Evolutionary conservation across 2,329 filamentous ascomycete species (phyloP).

Genomic region (Hawksworthiomyces lignivorus): DNA sequence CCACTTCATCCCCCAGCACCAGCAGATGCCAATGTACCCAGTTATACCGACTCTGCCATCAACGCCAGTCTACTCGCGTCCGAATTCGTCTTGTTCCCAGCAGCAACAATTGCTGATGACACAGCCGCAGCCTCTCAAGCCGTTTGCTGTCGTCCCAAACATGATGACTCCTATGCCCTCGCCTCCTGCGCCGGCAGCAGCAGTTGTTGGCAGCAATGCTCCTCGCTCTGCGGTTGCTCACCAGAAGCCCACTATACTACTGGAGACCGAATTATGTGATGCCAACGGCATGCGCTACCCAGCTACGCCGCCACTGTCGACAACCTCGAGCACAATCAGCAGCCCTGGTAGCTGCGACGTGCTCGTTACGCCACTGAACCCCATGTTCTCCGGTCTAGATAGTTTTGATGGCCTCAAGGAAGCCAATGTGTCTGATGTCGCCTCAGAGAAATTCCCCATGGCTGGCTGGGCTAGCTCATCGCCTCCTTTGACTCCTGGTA

Average conservation of each 20-base stretch:
- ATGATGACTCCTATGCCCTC: slow-evolving; percentile 8
- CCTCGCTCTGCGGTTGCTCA: slow-evolving; percentile 65
- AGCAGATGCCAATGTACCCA: slow-evolving; percentile 45
- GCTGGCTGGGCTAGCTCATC: slow-evolving; percentile 74
- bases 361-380: slow-evolving; percentile 75
- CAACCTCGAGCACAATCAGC: slow-evolving; percentile 75
- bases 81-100: slow-evolving; percentile 54
- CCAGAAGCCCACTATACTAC: slow-evolving; percentile 69
- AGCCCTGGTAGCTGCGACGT: slow-evolving; percentile 75
- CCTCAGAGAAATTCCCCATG: slow-evolving; percentile 63
- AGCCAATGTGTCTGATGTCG: slow-evolving; percentile 60
- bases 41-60: slow-evolving; percentile 50
- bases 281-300: slow-evolving; percentile 63
- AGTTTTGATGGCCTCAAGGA: slow-evolving; percentile 62
- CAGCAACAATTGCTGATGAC: slow-evolving; percentile 32
- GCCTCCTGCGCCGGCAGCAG: slow-evolving; percentile 33
- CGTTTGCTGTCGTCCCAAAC: slow-evolving; percentile 43
- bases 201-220: slow-evolving; percentile 43
- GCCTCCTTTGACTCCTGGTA: slow-evolving; percentile 86
- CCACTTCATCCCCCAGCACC: slow-evolving; percentile 59
- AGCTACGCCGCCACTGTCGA: slow-evolving; percentile 73
- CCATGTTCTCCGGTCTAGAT: slow-evolving; percentile 66
- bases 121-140: slow-evolving; percentile 34
- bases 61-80: slow-evolving; percentile 57
- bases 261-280: slow-evolving; percentile 68